Base-by-base conservation (phyloP, 176 grass and related monocot genomes). In the Poa annua region DNA sequence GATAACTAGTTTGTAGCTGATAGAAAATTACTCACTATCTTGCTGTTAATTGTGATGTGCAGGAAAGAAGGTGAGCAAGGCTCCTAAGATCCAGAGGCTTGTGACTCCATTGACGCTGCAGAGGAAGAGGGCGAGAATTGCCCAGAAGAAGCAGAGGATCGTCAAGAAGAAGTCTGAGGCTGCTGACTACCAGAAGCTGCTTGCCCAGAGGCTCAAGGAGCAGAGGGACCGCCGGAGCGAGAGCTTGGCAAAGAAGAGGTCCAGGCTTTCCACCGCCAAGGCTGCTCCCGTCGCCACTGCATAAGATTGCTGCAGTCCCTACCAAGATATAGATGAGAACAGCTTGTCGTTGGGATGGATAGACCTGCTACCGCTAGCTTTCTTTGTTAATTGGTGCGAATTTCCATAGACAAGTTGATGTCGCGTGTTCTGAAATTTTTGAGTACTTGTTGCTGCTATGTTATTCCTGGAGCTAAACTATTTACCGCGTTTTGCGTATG, bases 41-140 rank as follows among this genome's bases (percentile, higher is more conserved):
- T 0, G 29, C 60, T 20, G 17, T 65, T 38, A 15, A 1, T 65
- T 56, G 4, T 70, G 3, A 10, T 36, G 38, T 86, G 48, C 85
- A 92, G 94, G 90, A 41, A 97, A 97, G 85, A 94, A 91, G 81
- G 83, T 85, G 50, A 94, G 95, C 88, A 97, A 97, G 85, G 95
- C 95, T 2, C 92, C 95, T 10, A 94, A 97, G 88, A 97, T 97
- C 57, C 92, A 97, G 84, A 88, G 95, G 72, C 86, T 97, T 0
- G 95, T 94, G 29, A 97, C 95, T 52, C 95, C 92, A 5, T 39
- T 93, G 81, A 91, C 89, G 0, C 48, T 97, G 6, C 92, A 97
- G 62, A 92, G 92, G 88, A 94, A 94, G 90, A 86, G 95, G 0
- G 63, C 84, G 1, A 97, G 95, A 76, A 92, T 94, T 4, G 81